These are phyloP conservation scores for Gyrodon lividus DNA, from an alignment of 768 basidiomycete genomes.

Conservation along the genomic window DNA sequence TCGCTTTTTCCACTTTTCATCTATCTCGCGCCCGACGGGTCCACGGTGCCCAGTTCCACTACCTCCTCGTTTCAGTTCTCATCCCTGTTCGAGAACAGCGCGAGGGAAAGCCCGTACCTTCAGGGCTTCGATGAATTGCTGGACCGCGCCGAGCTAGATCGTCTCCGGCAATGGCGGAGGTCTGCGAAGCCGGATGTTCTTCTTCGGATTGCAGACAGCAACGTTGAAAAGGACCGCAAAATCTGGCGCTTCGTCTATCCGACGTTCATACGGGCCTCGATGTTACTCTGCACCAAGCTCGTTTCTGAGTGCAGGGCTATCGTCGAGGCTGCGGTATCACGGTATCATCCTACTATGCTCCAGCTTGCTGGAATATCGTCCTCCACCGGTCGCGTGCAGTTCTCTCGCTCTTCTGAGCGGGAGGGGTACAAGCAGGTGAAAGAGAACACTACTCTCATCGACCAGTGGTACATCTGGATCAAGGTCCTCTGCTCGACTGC, in stretches of 20 bases:
- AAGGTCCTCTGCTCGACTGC: constrained; percentile 85
- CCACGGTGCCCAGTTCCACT: constrained; percentile 27
- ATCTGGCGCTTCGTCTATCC: constrained; percentile 79
- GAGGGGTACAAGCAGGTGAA: constrained; percentile 51
- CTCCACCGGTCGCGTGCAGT: constrained; percentile 41
- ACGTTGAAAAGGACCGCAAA: constrained; percentile 60
- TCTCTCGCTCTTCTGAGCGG: constrained; percentile 46
- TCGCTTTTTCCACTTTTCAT: constrained; percentile 50
- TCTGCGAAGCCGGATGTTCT: constrained; percentile 54
- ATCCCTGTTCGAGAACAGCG: constrained; percentile 53
- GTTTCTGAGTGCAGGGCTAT: constrained; percentile 58
- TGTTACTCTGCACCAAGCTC: constrained; percentile 46
- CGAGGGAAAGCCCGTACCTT: constrained; percentile 46
- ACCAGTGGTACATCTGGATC: constrained; percentile 85
- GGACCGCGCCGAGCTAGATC: constrained; percentile 55
- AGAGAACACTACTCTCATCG: constrained; percentile 59
- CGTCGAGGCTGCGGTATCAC: constrained; percentile 63
- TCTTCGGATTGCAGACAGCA: constrained; percentile 71
- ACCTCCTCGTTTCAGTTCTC: constrained; percentile 41
- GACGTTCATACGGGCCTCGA: constrained; percentile 54
- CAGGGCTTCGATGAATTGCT: constrained; percentile 66
- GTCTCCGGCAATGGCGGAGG: constrained; percentile 67
- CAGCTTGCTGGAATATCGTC: constrained; percentile 71
- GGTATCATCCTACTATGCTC: constrained; percentile 71
- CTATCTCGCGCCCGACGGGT: constrained; percentile 39